Evolutionary conservation across 805 yeast genomes (phyloP).

Genomic region (Phaffomyces opuntiae): DNA sequence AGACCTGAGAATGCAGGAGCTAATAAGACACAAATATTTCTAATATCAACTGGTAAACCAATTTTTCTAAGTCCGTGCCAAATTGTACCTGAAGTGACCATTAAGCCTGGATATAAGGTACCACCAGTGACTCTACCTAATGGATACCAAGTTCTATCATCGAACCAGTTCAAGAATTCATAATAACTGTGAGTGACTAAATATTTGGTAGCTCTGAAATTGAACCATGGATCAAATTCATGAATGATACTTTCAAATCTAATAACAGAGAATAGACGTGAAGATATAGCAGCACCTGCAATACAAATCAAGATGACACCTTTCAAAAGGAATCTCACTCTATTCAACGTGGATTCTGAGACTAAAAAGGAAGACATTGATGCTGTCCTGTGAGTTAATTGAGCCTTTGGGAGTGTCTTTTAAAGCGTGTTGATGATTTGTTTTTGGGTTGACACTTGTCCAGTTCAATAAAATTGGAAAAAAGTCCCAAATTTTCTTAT

Average conservation of each 20-base stretch:
- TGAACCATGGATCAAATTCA: conserved; percentile 97
- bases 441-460: neutral
- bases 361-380: conserved; percentile 4
- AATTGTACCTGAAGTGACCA: conserved; percentile 93
- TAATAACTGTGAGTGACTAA: conserved; percentile 77
- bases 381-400: neutral
- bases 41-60: conserved; percentile 83
- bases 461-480: neutral
- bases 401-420: too few species aligned
- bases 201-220: conserved; percentile 92
- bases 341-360: conserved; percentile 16
- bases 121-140: conserved; percentile 99
- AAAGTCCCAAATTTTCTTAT: neutral
- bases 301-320: conserved; percentile 65
- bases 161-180: conserved; percentile 96
- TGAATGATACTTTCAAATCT: conserved; percentile 95
- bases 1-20: conserved; percentile 96
- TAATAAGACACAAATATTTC: conserved; percentile 90
- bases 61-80: conserved; percentile 62
- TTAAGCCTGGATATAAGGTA: conserved; percentile 93
- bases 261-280: conserved; percentile 92
- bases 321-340: conserved; percentile 33
- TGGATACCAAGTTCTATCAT: conserved; percentile 98
- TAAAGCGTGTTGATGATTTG: too few species aligned
- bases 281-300: conserved; percentile 87